Evolutionary conservation across 306 rosid genomes (phyloP), one percentile per base, ranked within the genome.

Genomic region (Mimosa pudica): DNA sequence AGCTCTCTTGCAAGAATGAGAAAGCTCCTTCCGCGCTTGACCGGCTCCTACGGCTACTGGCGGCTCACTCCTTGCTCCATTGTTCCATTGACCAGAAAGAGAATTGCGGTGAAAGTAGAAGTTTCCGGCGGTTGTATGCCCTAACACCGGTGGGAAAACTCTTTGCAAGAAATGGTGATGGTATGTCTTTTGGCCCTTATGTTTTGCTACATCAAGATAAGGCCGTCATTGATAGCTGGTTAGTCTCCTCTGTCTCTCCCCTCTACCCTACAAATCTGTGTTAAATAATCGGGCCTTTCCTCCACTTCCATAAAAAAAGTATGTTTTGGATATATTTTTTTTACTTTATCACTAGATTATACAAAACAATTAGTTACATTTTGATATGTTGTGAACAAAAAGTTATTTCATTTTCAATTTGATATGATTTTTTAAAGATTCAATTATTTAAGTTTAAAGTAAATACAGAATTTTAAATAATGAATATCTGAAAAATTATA

Each of bases 11-110:
- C 36, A 49, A 18, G 7, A 89, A 89, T 76, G 71, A 85, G 0
- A 70, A 82, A 2, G 83, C 89, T 3, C 77, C 89, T 0, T 5
- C 57, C 49, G 77, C 83, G 81, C 6, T 85, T 2, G 90, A 89
- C 1, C 82, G 88, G 24, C 76, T 89, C 3, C 86, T 87, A 42
- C 18, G 82, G 75, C 86, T 89, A 8, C 70, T 89, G 48, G 76
- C 81, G 0, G 41, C 70, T 33, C 81, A 89, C 82, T 83, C 85
- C n/a, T 73, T 89, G 38, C 83, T 89, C 7, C 47, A 5, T 2
- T 85, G 85, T 80, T 70, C 87, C 30, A 20, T 3, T 17, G 10
- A 5, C 24, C 60, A 54, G 16, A 82, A 70, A 3, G 17, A 68
- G 4, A 18, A 55, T 36, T 4, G 30, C 9, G 78, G 30, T 6